phyloP scores from a whole-genome alignment of 306 rosid species.

The Ormosia semicastrata region DNA sequence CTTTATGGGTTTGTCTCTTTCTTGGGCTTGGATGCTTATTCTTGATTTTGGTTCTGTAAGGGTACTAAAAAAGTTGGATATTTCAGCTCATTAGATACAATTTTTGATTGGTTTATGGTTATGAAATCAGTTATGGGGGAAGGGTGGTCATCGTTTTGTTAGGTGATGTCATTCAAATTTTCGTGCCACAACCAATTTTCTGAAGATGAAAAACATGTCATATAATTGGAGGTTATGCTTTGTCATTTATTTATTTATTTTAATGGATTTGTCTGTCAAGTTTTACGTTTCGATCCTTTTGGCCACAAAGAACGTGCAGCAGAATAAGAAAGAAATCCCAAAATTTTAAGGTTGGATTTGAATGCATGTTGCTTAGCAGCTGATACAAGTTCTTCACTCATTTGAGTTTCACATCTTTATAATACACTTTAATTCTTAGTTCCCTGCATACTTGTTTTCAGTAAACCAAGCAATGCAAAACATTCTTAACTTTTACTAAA shows the following conservation, averaged over 20 bases:
- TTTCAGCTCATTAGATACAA: neutral
- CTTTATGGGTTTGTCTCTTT: neutral
- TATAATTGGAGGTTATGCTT: neutral
- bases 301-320: neutral
- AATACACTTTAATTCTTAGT: neutral
- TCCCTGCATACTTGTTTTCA: neutral
- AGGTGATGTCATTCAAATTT: neutral
- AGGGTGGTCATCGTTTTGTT: neutral
- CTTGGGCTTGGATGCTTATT: neutral
- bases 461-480: neutral
- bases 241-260: neutral
- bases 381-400: neutral
- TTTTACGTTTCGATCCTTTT: neutral
- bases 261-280: neutral
- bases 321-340: neutral
- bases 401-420: neutral
- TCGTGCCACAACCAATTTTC: neutral
- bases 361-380: neutral
- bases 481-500: neutral
- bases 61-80: constrained; percentile 5
- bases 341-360: constrained; percentile 11
- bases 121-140: neutral
- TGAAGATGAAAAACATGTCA: neutral
- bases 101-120: constrained; percentile 19
- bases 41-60: neutral